Base-by-base conservation (phyloP, 331 rosid genomes). In the Acacia concinna region DNA sequence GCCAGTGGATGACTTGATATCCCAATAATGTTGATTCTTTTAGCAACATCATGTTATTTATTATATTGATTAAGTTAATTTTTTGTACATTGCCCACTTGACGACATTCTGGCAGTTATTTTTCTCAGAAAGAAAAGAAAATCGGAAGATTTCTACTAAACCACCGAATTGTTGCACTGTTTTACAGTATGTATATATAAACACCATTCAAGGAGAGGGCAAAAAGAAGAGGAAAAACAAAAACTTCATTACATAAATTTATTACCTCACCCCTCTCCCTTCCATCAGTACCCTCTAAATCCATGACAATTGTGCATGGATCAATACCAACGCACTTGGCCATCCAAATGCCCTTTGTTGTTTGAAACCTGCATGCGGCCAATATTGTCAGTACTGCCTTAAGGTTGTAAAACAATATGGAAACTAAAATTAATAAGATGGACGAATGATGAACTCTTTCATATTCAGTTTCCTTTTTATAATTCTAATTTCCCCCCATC, bases 241-340 rank as follows among this genome's bases (percentile, higher is more conserved):
- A 6, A 85, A 56, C 60, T 37, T 71, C 31, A 74, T 37, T 20
- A 20, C 46, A 66, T 47, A 75, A 62, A 73, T 32, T 21, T 5
- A 54, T 79, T 86, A 95, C 99, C 99, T 93, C 97, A 51, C 99
- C 99, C 78, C 99, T 84, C 86, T 95, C 99, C 74, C 97, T 90
- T 75, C 99, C 99, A 90, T 93, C 99, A 41, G 99, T 95, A 13
- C 99, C 99, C 90, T 95, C 99, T 86, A 93, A 90, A 90, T 95
- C 99, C 98, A 95, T 91, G 82, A 87, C 97, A 83, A 95, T 82
- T 21, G 99, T 95, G 81, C 86, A 85, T 47, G 99, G 99, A 79
- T 91, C 91, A 77, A 91, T 90, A 68, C 96, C 98, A 1, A 84
- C 83, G 76, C 99, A 91, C 38, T 87, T 88, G 3, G 98, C 99